Base-by-base conservation (phyloP, 192 early-diverging fungal species). In the Coemansia sp. region DNA sequence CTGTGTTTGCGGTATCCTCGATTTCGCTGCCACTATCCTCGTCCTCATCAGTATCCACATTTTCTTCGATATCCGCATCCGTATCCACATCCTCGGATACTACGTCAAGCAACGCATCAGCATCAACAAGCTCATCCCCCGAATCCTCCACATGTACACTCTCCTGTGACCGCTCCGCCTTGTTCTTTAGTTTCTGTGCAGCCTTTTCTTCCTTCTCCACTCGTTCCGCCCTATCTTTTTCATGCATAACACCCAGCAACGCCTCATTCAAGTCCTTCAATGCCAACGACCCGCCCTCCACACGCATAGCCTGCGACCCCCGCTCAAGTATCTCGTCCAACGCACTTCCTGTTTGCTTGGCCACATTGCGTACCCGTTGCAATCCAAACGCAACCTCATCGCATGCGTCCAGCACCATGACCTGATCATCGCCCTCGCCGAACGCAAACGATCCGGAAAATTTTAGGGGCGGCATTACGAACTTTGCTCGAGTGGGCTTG, bases 251-350 rank as follows among this genome's bases (percentile, higher is more conserved):
- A 8, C 48, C 50, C 5, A 74, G 61, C 57, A 81, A 42, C 6
- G 78, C 78, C 8, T 22, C 42, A 25, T 71, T 81, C 3, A 81
- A 72, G 11, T 64, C 57, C 42, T 42, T 57, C 14, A 74, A 46
- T 7, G 68, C 78, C 48, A 59, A 50, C 19, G 64, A 52, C 5
- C 76, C 76, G 20, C 60, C 64, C 28, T 66, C 61, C 0, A 40
- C 40, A 44, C 65, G 72, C 8, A 78, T 57, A 0, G 76, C 63
- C 70, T 81, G 78, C 19, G 78, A 71, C 2, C 64, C 78, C 14
- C 65, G 52, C 3, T 37, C 49, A 1, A 81, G 52, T 50, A 81
- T 71, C 11, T 60, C 64, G 15, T 74, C 72, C 4, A 80, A 54
- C 21, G 26, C 42, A 19, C 21, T 23, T 36, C 15, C 58, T 0